phyloP scores from a whole-genome alignment of 225 moss, liverwort and hornwort species.

The Thuidium tamariscinum region DNA sequence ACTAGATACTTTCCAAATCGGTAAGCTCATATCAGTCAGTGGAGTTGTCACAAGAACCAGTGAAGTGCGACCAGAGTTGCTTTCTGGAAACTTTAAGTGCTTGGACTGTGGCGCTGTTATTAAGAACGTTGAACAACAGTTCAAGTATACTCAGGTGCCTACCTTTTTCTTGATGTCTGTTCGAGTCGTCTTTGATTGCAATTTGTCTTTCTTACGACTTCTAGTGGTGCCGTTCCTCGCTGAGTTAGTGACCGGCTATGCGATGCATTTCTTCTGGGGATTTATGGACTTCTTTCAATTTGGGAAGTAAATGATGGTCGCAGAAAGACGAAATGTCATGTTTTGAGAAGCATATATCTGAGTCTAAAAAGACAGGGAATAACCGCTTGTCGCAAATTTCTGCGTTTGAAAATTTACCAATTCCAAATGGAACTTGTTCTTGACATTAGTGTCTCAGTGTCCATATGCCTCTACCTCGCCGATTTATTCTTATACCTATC shows the following conservation, averaged over 20 bases:
- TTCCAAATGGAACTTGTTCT: neutral
- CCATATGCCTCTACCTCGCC: neutral
- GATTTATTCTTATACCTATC: neutral
- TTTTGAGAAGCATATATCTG: neutral
- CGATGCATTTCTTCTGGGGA: neutral
- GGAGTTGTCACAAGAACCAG: slow-evolving; percentile 99
- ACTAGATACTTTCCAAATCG: slow-evolving; percentile 81
- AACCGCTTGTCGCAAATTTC: neutral
- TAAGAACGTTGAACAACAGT: slow-evolving; percentile 78
- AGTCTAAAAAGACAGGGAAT: neutral
- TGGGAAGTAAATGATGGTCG: neutral
- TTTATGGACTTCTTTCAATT: neutral
- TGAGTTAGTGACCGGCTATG: neutral
- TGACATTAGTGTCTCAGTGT: neutral
- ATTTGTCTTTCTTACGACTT: neutral
- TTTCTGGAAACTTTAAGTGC: slow-evolving; percentile 83
- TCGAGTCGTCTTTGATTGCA: neutral
- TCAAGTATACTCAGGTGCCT: slow-evolving; percentile 91
- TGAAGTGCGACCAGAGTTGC: slow-evolving; percentile 96
- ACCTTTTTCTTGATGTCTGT: neutral
- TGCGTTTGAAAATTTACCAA: neutral
- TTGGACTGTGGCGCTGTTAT: slow-evolving; percentile 78
- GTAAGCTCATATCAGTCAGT: slow-evolving; percentile 89
- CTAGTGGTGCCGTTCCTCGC: neutral
- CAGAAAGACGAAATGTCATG: neutral